A percentile compares a stretch with the other conserved stretches of the same genome.
These are phyloP conservation scores for Cutaneotrichosporon daszewskae DNA, from an alignment of 1,284 basidiomycete species.

Conservation along the genomic window DNA sequence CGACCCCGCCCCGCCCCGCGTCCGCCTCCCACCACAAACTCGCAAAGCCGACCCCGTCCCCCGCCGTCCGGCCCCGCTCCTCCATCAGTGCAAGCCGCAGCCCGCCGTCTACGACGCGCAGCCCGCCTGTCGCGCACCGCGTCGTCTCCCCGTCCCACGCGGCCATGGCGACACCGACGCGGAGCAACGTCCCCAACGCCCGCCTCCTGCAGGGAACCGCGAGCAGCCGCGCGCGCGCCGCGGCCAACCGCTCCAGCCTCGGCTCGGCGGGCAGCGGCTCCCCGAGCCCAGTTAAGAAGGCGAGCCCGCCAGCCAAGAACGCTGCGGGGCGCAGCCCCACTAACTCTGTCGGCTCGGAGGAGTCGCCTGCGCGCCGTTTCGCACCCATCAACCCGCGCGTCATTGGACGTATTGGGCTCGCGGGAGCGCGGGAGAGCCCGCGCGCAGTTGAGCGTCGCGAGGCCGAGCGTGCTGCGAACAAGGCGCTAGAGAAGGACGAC, in stretches of 20 bases:
- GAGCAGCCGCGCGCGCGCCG: background rate
- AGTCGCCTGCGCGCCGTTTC: background rate
- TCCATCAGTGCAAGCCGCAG: background rate
- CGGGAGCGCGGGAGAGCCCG: conserved; percentile 7
- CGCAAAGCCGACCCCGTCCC: background rate
- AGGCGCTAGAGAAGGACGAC: background rate
- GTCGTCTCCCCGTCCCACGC: no score
- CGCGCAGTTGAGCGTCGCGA: background rate
- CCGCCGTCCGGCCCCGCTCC: background rate
- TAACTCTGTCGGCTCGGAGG: background rate
- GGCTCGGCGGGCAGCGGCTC: background rate
- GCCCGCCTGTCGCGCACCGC: background rate
- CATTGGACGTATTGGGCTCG: conserved; percentile 8
- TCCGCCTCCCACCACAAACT: background rate
- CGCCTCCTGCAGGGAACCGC: no score
- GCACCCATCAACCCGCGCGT: background rate
- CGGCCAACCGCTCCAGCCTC: background rate
- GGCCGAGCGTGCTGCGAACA: background rate
- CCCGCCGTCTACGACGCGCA: background rate
- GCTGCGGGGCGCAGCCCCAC: conserved; percentile 1
- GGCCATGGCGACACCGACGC: no score
- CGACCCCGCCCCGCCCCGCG: no score
- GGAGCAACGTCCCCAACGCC: no score
- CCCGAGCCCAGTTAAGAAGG: no score
- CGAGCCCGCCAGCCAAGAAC: conserved; percentile 5